Percentiles rank a stretch among this genome's conserved stretches.
phyloP scores from a whole-genome alignment of 2,329 filamentous ascomycete genomes.

The Periglandula ipomoeae region DNA sequence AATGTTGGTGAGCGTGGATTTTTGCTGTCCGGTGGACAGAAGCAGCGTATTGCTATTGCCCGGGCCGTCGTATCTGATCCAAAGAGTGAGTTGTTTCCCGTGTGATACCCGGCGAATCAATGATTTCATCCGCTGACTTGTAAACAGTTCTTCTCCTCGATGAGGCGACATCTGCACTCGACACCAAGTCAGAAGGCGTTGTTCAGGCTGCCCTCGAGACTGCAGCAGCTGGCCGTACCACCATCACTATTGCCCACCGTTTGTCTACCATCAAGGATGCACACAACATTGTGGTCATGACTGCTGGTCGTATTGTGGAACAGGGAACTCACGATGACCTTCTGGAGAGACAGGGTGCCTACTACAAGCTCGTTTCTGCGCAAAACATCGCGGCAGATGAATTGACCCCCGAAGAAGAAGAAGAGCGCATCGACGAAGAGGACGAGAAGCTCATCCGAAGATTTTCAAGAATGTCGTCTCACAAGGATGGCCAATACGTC shows the following conservation, averaged over 20 bases:
- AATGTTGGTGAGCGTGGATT: constrained; percentile 95
- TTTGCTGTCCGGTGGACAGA: constrained; percentile 86
- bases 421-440: constrained; percentile 38
- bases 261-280: constrained; percentile 90
- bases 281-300: constrained; percentile 94
- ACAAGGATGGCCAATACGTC: constrained; percentile 30
- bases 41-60: constrained; percentile 93
- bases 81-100: constrained; percentile 43
- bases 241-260: constrained; percentile 92
- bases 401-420: constrained; percentile 39
- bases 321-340: constrained; percentile 82
- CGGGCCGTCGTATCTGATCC: constrained; percentile 84
- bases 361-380: constrained; percentile 77
- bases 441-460: constrained; percentile 43
- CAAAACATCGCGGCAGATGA: constrained; percentile 67
- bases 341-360: constrained; percentile 60
- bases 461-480: constrained; percentile 23
- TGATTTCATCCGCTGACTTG: not conserved
- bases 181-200: constrained; percentile 89
- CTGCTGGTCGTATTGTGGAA: constrained; percentile 75
- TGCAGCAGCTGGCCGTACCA: constrained; percentile 78
- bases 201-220: constrained; percentile 88
- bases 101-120: not conserved
- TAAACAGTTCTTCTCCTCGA: constrained; percentile 69
- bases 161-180: constrained; percentile 87